phyloP scores from a whole-genome alignment of 441 rosid species.

The Adansonia grandidieri region DNA sequence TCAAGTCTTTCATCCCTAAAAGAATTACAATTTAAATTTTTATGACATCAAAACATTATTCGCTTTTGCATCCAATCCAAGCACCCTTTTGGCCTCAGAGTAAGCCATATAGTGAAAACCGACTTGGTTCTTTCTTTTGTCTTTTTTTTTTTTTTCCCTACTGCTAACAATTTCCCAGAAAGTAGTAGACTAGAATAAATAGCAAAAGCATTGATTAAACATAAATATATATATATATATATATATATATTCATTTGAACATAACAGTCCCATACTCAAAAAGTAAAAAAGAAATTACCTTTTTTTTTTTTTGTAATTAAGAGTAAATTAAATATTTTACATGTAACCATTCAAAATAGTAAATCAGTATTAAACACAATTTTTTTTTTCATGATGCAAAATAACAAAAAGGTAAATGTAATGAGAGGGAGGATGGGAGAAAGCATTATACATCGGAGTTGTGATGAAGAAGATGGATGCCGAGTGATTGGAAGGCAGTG shows the following conservation, averaged over 20 bases:
- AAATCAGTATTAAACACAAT: not conserved
- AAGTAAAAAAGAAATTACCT: not conserved
- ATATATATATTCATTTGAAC: not conserved
- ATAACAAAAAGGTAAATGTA: not conserved
- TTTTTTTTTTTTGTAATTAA: not conserved
- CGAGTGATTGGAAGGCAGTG: conserved; percentile 66
- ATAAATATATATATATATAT: not conserved
- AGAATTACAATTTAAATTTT: too few relatives aligned
- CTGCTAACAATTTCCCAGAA: not conserved
- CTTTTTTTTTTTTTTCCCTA: not conserved
- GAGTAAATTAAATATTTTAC: not conserved
- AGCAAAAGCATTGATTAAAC: not conserved
- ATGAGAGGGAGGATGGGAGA: conserved; percentile 9
- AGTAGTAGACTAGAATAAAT: not conserved
- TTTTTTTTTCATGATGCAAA: not conserved
- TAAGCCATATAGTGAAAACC: not conserved
- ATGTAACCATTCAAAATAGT: not conserved
- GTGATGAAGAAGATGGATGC: conserved; percentile 53
- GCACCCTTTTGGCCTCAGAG: not conserved
- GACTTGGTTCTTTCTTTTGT: not conserved
- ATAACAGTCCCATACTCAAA: not conserved
- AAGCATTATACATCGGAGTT: conserved; percentile 53
- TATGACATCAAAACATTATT: too few relatives aligned
- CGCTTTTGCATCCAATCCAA: too few relatives aligned
- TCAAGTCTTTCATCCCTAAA: too few relatives aligned